Evolutionary conservation across 2,329 filamentous ascomycete species (phyloP).

Genomic region (Aspergillus melleus): DNA sequence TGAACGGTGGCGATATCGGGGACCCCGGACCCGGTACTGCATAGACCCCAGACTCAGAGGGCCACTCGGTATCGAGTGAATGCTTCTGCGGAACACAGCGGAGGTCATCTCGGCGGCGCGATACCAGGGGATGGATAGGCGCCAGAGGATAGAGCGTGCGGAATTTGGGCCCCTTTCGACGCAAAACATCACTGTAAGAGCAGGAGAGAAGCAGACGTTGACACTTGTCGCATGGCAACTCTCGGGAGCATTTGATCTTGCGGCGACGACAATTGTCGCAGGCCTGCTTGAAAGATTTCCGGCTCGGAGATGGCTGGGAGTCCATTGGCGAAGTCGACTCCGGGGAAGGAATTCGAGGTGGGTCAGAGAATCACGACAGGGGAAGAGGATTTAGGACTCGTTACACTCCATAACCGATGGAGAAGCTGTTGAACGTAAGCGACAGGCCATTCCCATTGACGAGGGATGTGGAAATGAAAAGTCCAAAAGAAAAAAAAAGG

Average conservation of each 20-base stretch:
- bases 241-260: conserved; percentile 46
- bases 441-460: neutral
- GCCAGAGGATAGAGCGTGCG: conserved; percentile 40
- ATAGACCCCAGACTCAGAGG: conserved; percentile 18
- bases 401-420: neutral
- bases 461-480: neutral
- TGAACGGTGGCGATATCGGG: conserved; percentile 28
- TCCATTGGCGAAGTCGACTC: conserved; percentile 22
- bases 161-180: conserved; percentile 42
- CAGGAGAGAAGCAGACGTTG: conserved; percentile 38
- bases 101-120: conserved; percentile 19
- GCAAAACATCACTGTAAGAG: conserved; percentile 41
- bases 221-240: conserved; percentile 44
- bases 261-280: conserved; percentile 44
- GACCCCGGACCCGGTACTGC: conserved; percentile 20
- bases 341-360: conserved; percentile 3
- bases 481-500: neutral
- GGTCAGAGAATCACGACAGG: conserved; percentile 11
- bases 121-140: conserved; percentile 34
- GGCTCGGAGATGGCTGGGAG: conserved; percentile 17
- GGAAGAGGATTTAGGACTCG: conserved; percentile 1
- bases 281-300: conserved; percentile 35
- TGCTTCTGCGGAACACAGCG: conserved; percentile 15
- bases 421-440: neutral
- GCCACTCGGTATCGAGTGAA: conserved; percentile 21